These are phyloP conservation scores for Hyaloperonospora brassicae DNA, from an alignment of 352 stramenopile species.

Conservation along the genomic window DNA sequence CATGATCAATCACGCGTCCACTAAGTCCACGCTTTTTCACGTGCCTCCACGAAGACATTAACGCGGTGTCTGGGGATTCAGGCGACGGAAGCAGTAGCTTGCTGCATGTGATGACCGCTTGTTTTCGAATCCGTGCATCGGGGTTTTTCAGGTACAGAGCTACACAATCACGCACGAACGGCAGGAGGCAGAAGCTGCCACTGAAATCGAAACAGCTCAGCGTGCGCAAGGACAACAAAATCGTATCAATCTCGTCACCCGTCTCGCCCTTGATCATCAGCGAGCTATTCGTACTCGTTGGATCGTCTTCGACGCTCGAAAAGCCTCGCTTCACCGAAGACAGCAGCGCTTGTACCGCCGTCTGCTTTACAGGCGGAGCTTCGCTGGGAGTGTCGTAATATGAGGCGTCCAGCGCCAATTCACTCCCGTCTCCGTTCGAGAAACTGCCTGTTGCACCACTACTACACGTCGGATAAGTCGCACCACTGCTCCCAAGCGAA, in stretches of 20 bases:
- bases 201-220: constrained; percentile 91
- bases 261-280: constrained; percentile 76
- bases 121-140: constrained; percentile 85
- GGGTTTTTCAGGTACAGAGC: constrained; percentile 88
- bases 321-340: constrained; percentile 69
- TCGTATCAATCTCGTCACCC: constrained; percentile 59
- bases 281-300: constrained; percentile 13
- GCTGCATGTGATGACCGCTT: constrained; percentile 81
- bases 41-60: constrained; percentile 42
- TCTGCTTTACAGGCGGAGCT: constrained; percentile 30
- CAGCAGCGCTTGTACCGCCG: constrained; percentile 58
- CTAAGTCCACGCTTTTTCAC: constrained; percentile 78
- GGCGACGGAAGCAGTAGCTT: constrained; percentile 56
- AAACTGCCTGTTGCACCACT: constrained; percentile 3
- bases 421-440: constrained; percentile 12
- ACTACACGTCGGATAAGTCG: constrained; percentile 13
- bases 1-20: constrained; percentile 88
- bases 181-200: constrained; percentile 89
- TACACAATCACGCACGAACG: constrained; percentile 93
- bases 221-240: constrained; percentile 89
- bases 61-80: constrained; percentile 15
- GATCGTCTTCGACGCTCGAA: constrained; percentile 25
- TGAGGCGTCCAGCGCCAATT: constrained; percentile 19
- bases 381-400: constrained; percentile 28
- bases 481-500: constrained; percentile 21